phyloP scores from a whole-genome alignment of 768 basidiomycete species.

The Boletus eberwhitei region DNA sequence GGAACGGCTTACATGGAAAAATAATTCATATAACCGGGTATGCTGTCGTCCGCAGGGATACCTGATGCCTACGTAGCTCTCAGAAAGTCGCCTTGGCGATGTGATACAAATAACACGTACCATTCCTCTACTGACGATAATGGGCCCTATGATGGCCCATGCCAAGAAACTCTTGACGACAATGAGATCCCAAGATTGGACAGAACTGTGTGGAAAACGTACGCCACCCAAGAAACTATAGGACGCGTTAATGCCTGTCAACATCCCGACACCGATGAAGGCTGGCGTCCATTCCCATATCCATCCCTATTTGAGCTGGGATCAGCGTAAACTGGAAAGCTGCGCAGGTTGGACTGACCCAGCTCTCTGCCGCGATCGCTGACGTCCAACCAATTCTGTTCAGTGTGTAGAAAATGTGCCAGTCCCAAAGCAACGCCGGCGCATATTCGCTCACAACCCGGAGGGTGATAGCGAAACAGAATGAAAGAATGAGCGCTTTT shows the following conservation, averaged over 20 bases:
- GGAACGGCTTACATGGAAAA: neutral
- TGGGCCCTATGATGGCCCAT: slow-evolving; percentile 62
- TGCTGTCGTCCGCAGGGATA: neutral
- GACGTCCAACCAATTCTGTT: neutral
- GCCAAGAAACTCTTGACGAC: slow-evolving; percentile 47
- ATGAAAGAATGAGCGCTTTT: neutral
- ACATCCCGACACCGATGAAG: slow-evolving; percentile 59
- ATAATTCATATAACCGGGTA: neutral
- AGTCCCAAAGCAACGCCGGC: neutral
- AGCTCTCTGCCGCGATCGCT: neutral
- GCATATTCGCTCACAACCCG: neutral
- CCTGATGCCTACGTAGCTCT: neutral
- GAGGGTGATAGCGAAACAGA: neutral
- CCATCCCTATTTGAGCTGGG: slow-evolving; percentile 11
- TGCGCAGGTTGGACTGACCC: neutral
- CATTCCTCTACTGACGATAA: slow-evolving; percentile 35
- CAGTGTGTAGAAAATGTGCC: neutral
- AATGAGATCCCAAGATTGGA: neutral
- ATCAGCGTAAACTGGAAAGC: neutral
- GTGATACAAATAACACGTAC: neutral
- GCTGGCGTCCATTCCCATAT: slow-evolving; percentile 43
- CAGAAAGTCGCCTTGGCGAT: neutral
- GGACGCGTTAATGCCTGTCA: slow-evolving; percentile 54
- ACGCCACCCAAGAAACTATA: slow-evolving; percentile 50
- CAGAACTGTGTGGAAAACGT: slow-evolving; percentile 12